These are phyloP conservation scores for Tillandsia fasciculata DNA, from an alignment of 176 grass and related monocot genomes.

Conservation along the genomic window DNA sequence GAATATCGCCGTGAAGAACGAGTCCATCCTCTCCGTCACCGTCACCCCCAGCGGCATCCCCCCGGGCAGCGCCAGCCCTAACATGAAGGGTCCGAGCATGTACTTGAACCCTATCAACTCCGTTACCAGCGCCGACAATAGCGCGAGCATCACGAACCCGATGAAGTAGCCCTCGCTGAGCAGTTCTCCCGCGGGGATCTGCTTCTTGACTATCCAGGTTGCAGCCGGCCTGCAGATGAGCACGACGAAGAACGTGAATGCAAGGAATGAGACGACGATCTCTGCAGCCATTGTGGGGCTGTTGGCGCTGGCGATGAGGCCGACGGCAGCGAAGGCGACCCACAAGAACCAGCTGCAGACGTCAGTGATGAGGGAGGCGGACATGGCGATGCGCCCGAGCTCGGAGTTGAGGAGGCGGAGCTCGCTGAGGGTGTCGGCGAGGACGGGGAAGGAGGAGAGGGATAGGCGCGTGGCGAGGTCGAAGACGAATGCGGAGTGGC, in stretches of 20 bases:
- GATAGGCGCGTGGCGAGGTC: slow-evolving; percentile 47
- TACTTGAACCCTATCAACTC: slow-evolving; percentile 57
- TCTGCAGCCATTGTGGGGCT: slow-evolving; percentile 10
- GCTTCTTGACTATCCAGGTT: slow-evolving; percentile 25
- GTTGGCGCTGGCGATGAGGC: slow-evolving; percentile 18
- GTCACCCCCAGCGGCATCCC: slow-evolving; percentile 78
- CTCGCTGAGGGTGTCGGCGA: slow-evolving; percentile 51
- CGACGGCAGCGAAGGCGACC: slow-evolving; percentile 6
- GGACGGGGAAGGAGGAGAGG: slow-evolving; percentile 58
- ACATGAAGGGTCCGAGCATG: slow-evolving; percentile 56
- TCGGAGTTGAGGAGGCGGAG: slow-evolving; percentile 80
- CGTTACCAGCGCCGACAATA: slow-evolving; percentile 46
- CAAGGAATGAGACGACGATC: slow-evolving; percentile 28
- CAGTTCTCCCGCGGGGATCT: slow-evolving; percentile 24
- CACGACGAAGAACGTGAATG: slow-evolving; percentile 28
- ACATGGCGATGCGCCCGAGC: slow-evolving; percentile 68
- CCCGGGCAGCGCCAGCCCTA: slow-evolving; percentile 52
- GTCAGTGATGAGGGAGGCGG: slow-evolving; percentile 62
- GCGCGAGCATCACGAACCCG: slow-evolving; percentile 31
- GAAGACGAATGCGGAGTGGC: slow-evolving; percentile 23
- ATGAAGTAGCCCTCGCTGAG: slow-evolving; percentile 49
- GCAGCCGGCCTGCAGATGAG: slow-evolving; percentile 34
- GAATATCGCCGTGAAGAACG: slow-evolving; percentile 60
- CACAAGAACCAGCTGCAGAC: slow-evolving; percentile 43
- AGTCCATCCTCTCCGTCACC: slow-evolving; percentile 63